Evolutionary conservation across 2,329 filamentous ascomycete species (phyloP).

Genomic region (Trichoderma gracile): DNA sequence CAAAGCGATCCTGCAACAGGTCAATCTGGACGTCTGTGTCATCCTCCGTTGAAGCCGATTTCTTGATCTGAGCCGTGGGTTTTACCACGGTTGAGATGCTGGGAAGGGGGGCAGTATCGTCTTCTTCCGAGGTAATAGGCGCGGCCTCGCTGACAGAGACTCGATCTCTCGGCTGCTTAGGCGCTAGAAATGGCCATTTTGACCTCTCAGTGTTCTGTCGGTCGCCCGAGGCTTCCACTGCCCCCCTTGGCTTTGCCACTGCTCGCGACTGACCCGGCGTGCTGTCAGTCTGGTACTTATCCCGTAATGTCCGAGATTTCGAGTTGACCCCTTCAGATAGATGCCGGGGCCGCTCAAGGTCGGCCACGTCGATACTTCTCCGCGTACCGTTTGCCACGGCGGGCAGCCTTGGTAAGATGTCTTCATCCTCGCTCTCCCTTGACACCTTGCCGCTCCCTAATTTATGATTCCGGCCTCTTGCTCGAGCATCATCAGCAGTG

Average conservation of each 20-base stretch:
- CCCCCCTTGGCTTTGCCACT: conserved; percentile 24
- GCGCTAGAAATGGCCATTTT: conserved; percentile 46
- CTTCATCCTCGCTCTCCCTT: conserved; percentile 20
- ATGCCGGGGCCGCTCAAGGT: conserved; percentile 26
- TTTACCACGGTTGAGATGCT: conserved; percentile 35
- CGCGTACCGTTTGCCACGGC: conserved; percentile 25
- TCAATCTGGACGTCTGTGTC: conserved; percentile 45
- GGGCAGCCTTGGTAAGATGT: not conserved
- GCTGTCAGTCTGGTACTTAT: conserved; percentile 41
- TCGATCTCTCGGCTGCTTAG: conserved; percentile 44
- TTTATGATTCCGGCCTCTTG: conserved; percentile 37
- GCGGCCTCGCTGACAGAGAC: conserved; percentile 41
- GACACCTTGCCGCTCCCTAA: conserved; percentile 28
- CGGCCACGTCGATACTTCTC: conserved; percentile 36
- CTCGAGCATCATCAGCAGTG: conserved; percentile 30
- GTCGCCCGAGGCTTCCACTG: conserved; percentile 29
- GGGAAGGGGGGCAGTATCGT: conserved; percentile 31
- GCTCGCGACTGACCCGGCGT: conserved; percentile 27
- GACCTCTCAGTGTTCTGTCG: conserved; percentile 38
- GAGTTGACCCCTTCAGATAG: conserved; percentile 28
- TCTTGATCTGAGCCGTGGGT: conserved; percentile 30
- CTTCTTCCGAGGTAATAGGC: conserved; percentile 32
- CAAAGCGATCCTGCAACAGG: conserved; percentile 48
- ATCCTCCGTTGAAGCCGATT: conserved; percentile 26
- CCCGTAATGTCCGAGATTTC: conserved; percentile 37